phyloP scores from a whole-genome alignment of 257 asterid species.

The Verbena officinalis region DNA sequence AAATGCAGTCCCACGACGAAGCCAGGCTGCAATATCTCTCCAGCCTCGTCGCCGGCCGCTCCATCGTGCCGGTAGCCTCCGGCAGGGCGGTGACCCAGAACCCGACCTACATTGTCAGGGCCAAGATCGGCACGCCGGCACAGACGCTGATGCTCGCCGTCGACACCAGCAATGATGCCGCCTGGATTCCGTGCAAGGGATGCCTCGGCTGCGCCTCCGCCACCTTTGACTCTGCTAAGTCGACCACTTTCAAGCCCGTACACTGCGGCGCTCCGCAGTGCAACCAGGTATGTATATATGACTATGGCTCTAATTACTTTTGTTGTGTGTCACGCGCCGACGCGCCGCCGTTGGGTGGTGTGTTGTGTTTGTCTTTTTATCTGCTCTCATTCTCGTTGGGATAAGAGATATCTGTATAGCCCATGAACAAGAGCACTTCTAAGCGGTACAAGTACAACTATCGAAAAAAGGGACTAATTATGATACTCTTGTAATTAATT shows the following conservation, averaged over 20 bases:
- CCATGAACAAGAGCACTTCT: conserved; percentile 24
- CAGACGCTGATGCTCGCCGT: conserved; percentile 67
- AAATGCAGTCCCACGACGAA: conserved; percentile 70
- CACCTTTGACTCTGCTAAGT: conserved; percentile 49
- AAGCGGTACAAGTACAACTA: too few relatives aligned
- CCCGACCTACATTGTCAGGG: conserved; percentile 71
- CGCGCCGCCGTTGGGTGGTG: conserved; percentile 23
- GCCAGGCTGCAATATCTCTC: conserved; percentile 60
- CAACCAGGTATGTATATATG: conserved; percentile 58
- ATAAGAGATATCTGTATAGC: neutral
- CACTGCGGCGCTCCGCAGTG: conserved; percentile 68
- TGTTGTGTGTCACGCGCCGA: conserved; percentile 25
- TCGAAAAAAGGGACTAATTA: too few relatives aligned
- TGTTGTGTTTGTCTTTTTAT: neutral
- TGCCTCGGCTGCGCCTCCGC: conserved; percentile 71
- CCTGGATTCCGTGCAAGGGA: conserved; percentile 79
- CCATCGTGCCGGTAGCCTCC: conserved; percentile 70
- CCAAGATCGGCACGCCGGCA: conserved; percentile 72
- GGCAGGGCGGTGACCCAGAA: conserved; percentile 67
- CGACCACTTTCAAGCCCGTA: conserved; percentile 61
- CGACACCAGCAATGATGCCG: conserved; percentile 84
- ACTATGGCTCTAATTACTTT: neutral
- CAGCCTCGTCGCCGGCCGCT: conserved; percentile 62
- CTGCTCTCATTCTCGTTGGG: conserved; percentile 19
- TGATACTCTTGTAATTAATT: too few relatives aligned